phyloP scores from a whole-genome alignment of 768 basidiomycete species.

The Suillus weaverae region DNA sequence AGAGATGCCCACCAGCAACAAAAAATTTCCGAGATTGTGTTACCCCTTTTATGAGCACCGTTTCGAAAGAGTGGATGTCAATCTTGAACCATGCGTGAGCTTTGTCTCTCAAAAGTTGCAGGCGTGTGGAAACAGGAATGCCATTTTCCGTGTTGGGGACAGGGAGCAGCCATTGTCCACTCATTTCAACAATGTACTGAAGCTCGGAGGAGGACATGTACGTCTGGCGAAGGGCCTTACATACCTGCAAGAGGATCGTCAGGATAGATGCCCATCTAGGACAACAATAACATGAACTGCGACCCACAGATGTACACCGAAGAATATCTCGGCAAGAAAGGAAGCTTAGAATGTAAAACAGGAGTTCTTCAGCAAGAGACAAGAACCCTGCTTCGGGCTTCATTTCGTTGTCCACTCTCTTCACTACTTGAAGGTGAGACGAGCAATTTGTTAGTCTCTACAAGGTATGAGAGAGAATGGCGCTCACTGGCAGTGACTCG shows the following conservation, averaged over 20 bases:
- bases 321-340: neutral
- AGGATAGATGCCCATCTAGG: neutral
- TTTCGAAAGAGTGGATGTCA: neutral
- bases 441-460: too few relatives aligned
- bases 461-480: too few relatives aligned
- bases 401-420: neutral
- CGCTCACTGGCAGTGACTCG: too few relatives aligned
- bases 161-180: neutral
- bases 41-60: neutral
- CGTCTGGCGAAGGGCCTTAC: neutral
- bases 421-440: neutral
- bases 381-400: neutral
- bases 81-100: neutral
- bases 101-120: neutral
- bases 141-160: neutral
- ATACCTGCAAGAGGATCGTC: neutral
- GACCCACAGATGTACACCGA: neutral
- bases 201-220: neutral
- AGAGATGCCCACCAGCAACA: neutral
- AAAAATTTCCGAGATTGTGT: rapidly evolving
- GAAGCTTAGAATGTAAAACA: neutral
- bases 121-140: neutral
- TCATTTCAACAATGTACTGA: neutral
- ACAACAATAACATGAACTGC: neutral
- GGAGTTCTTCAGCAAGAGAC: neutral